Evolutionary conservation across 2,329 filamentous ascomycete species (phyloP).

Genomic region (Nemania sp.): DNA sequence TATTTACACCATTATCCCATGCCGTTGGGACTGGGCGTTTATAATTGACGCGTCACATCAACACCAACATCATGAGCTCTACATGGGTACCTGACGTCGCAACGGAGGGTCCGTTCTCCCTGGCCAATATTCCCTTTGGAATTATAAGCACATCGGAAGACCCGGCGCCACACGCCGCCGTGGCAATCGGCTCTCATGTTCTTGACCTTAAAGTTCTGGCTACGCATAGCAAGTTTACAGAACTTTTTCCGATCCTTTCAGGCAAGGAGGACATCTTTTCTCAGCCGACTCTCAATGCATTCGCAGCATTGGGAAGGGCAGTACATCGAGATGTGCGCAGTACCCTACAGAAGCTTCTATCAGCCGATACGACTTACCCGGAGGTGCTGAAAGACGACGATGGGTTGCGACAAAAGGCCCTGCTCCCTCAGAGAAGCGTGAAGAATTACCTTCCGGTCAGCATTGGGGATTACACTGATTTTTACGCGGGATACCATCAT

Average conservation of each 20-base stretch:
- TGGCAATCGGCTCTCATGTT: conserved; percentile 73
- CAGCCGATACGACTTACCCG: conserved; percentile 60
- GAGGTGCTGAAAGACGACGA: conserved; percentile 66
- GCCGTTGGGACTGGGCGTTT: too few relatives aligned
- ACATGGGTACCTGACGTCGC: conserved; percentile 41
- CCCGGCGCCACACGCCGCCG: conserved; percentile 62
- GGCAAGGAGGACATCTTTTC: conserved; percentile 64
- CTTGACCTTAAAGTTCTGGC: conserved; percentile 63
- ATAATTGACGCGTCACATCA: too few relatives aligned
- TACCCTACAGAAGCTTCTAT: conserved; percentile 69
- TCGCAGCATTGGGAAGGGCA: conserved; percentile 70
- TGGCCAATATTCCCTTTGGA: conserved; percentile 82
- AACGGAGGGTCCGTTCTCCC: conserved; percentile 62
- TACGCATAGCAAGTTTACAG: conserved; percentile 24
- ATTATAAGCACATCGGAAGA: conserved; percentile 69
- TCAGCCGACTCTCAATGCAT: conserved; percentile 69
- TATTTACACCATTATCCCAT: too few relatives aligned
- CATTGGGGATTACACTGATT: conserved; percentile 84
- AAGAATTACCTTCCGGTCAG: conserved; percentile 73
- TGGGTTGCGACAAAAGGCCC: conserved; percentile 56
- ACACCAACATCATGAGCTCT: conserved; percentile 27
- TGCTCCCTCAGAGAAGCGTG: conserved; percentile 63
- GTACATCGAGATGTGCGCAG: conserved; percentile 70
- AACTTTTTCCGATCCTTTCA: conserved; percentile 47
- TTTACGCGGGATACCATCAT: conserved; percentile 80